Evolutionary conservation across 1,284 basidiomycete species (phyloP).

Genomic region (Mycosarcoma maydis): DNA sequence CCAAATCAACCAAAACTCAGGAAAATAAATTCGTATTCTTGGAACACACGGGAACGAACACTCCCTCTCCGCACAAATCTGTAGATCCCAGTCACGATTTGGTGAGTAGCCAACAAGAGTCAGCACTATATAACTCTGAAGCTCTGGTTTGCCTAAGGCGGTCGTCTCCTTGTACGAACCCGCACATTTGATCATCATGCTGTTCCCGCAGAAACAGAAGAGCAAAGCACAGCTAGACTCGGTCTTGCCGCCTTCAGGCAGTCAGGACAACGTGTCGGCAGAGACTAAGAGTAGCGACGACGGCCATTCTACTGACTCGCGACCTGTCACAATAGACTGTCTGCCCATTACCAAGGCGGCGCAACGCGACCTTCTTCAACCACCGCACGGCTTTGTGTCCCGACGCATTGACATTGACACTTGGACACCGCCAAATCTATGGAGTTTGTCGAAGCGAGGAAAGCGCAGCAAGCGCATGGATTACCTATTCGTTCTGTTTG

Average conservation of each 20-base stretch:
- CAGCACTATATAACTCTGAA: not conserved
- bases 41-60: too few species aligned
- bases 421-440: not conserved
- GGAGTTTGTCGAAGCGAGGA: conserved; percentile 1
- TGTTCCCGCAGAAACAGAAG: not conserved
- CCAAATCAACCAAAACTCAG: too few species aligned
- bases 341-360: not conserved
- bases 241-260: not conserved
- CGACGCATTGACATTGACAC: not conserved
- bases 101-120: too few species aligned
- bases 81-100: too few species aligned
- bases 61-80: too few species aligned
- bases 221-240: not conserved
- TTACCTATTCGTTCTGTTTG: not conserved
- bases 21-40: too few species aligned
- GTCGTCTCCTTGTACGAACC: too few species aligned
- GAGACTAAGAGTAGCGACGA: conserved; percentile 1
- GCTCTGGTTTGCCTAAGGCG: too few species aligned
- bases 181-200: not conserved
- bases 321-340: not conserved
- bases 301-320: not conserved
- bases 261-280: not conserved
- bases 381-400: not conserved
- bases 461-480: not conserved
- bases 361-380: not conserved